A percentile compares a stretch with the other conserved stretches of the same genome.
phyloP scores from a whole-genome alignment of 2,329 filamentous ascomycete genomes.

The Lasiodiplodia theobromae region DNA sequence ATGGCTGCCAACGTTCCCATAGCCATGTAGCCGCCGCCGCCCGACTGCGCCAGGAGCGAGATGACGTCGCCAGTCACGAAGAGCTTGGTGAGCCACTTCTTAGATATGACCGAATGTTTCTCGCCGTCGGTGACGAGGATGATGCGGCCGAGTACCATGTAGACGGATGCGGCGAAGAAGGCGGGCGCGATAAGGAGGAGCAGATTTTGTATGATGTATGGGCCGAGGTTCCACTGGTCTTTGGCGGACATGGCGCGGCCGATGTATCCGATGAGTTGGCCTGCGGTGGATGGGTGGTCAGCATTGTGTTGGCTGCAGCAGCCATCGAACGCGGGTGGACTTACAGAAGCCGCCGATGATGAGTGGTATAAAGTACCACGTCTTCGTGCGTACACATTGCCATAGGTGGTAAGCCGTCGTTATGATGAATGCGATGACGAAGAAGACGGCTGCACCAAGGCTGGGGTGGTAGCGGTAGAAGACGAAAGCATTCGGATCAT shows the following conservation, averaged over 20 bases:
- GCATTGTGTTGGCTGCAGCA: neutral
- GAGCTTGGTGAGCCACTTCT: slow-evolving; percentile 49
- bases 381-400: slow-evolving; percentile 48
- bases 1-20: neutral
- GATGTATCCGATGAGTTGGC: slow-evolving; percentile 60
- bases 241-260: slow-evolving; percentile 51
- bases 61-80: slow-evolving; percentile 53
- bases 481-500: slow-evolving; percentile 1
- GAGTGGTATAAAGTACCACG: slow-evolving; percentile 62
- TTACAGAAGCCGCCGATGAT: slow-evolving; percentile 58
- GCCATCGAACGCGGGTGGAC: too few relatives aligned
- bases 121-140: slow-evolving; percentile 47
- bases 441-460: slow-evolving; percentile 40
- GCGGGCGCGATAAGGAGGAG: slow-evolving; percentile 56
- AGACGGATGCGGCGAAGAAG: slow-evolving; percentile 55
- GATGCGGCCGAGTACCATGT: slow-evolving; percentile 53
- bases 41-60: slow-evolving; percentile 41
- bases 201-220: slow-evolving; percentile 54
- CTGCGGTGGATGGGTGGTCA: slow-evolving; percentile 38
- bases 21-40: slow-evolving; percentile 21
- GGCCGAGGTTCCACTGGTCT: slow-evolving; percentile 42
- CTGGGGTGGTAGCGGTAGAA: slow-evolving; percentile 44
- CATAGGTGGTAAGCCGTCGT: slow-evolving; percentile 46
- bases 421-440: slow-evolving; percentile 39
- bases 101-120: slow-evolving; percentile 43